phyloP scores from a whole-genome alignment of 2,329 filamentous ascomycete species.

The Aspergillus aculeatinus region DNA sequence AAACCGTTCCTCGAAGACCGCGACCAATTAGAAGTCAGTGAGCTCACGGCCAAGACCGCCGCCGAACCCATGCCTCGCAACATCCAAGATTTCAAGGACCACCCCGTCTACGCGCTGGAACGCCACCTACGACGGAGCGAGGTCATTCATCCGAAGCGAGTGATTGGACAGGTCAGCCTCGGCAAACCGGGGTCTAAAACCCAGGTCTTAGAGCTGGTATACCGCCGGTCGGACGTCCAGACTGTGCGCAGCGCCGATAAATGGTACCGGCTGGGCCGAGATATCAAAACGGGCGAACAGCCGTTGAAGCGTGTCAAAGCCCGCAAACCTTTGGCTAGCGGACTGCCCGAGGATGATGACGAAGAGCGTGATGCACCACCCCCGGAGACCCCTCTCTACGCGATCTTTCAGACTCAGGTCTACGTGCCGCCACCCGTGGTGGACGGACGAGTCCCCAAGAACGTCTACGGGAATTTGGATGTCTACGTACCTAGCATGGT shows the following conservation, averaged over 20 bases:
- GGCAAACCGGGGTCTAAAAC: constrained; percentile 44
- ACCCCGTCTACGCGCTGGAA: constrained; percentile 80
- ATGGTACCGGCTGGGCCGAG: constrained; percentile 85
- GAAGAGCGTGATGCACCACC: constrained; percentile 46
- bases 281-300: constrained; percentile 75
- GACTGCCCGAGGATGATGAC: constrained; percentile 37
- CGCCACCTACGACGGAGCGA: constrained; percentile 81
- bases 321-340: constrained; percentile 38
- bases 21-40: constrained; percentile 80
- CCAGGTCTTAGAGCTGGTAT: constrained; percentile 70
- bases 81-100: constrained; percentile 81
- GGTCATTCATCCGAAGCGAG: constrained; percentile 69
- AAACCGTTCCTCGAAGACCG: constrained; percentile 57
- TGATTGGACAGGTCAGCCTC: constrained; percentile 73
- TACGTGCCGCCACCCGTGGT: constrained; percentile 77
- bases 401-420: constrained; percentile 62
- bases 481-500: constrained; percentile 65
- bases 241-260: constrained; percentile 75
- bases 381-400: constrained; percentile 59
- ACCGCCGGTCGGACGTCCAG: constrained; percentile 77
- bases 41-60: constrained; percentile 68
- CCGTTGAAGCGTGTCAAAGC: constrained; percentile 71
- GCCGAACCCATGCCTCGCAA: constrained; percentile 83
- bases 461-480: constrained; percentile 63
- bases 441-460: constrained; percentile 66